Percentiles rank a stretch among this genome's conserved stretches.
These are phyloP conservation scores for Aspergillus clavatus DNA, from an alignment of 2,329 filamentous ascomycete genomes.

Conservation along the genomic window DNA sequence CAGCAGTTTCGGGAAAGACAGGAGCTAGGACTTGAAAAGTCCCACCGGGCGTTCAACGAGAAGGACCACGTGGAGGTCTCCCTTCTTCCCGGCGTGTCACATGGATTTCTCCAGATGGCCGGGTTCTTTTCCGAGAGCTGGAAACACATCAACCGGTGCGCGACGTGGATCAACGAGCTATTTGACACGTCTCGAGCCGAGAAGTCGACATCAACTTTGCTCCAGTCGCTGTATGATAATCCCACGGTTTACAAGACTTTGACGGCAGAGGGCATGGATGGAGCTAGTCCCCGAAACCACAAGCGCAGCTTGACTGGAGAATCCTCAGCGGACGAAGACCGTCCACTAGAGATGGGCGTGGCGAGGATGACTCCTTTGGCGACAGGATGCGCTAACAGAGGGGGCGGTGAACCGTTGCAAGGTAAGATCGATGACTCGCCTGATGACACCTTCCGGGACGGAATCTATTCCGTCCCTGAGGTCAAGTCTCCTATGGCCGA, in stretches of 20 bases:
- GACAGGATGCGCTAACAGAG: constrained; percentile 19
- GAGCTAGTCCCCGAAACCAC: constrained; percentile 38
- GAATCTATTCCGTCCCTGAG: not conserved
- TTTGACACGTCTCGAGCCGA: constrained; percentile 45
- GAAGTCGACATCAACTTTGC: constrained; percentile 16
- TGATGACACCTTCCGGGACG: not conserved
- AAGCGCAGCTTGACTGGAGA: constrained; percentile 45
- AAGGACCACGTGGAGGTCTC: constrained; percentile 74
- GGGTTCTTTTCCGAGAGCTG: constrained; percentile 83
- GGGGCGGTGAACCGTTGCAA: constrained; percentile 1
- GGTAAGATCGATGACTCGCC: too few species aligned
- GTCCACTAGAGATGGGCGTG: constrained; percentile 75
- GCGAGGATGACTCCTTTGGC: constrained; percentile 29
- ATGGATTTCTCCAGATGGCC: constrained; percentile 92
- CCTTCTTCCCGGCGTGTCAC: constrained; percentile 81
- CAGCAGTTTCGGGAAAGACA: constrained; percentile 52
- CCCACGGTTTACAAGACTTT: not conserved
- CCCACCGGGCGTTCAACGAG: constrained; percentile 59
- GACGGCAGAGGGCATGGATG: constrained; percentile 10
- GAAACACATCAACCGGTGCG: constrained; percentile 76
- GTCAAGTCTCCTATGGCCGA: constrained; percentile 6
- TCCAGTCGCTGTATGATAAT: constrained; percentile 7
- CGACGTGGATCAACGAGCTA: constrained; percentile 74
- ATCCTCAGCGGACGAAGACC: constrained; percentile 75
- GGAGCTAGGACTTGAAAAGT: constrained; percentile 52